Conservation (phyloP, 2,329 filamentous ascomycete species). For the Aspergillus sojae region DNA sequence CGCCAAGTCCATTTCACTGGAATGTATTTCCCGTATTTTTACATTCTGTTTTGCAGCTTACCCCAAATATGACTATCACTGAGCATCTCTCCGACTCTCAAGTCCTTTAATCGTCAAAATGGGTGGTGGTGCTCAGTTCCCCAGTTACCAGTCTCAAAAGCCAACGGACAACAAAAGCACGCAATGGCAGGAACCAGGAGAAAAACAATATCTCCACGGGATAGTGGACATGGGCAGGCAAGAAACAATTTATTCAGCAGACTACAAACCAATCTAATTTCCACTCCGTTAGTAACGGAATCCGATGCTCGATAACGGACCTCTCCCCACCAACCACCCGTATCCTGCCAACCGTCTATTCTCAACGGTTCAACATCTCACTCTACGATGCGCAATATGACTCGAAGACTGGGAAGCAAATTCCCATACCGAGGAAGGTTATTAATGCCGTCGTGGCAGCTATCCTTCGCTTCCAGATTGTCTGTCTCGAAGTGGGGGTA, state of each 20-base stretch:
- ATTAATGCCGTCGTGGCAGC: slow-evolving; percentile 67
- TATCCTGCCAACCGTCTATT: slow-evolving; percentile 76
- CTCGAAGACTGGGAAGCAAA: slow-evolving; percentile 38
- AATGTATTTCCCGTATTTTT: not conserved
- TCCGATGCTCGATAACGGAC: slow-evolving; percentile 85
- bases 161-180: not conserved
- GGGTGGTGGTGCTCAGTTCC: not conserved
- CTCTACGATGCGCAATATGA: slow-evolving; percentile 73
- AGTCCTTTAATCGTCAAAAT: not conserved
- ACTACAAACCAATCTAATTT: not conserved
- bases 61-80: not conserved
- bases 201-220: not conserved
- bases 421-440: slow-evolving; percentile 60
- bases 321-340: slow-evolving; percentile 70
- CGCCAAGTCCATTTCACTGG: too few species aligned
- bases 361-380: slow-evolving; percentile 76
- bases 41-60: not conserved
- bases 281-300: slow-evolving; percentile 67
- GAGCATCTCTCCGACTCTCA: not conserved
- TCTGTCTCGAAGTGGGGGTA: slow-evolving; percentile 70
- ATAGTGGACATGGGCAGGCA: not conserved
- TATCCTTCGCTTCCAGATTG: slow-evolving; percentile 69
- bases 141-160: not conserved
- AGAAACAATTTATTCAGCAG: not conserved
- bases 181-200: not conserved